Conservation (phyloP, 2,329 filamentous ascomycete genomes). For the Fusarium verrucosum region DNA sequence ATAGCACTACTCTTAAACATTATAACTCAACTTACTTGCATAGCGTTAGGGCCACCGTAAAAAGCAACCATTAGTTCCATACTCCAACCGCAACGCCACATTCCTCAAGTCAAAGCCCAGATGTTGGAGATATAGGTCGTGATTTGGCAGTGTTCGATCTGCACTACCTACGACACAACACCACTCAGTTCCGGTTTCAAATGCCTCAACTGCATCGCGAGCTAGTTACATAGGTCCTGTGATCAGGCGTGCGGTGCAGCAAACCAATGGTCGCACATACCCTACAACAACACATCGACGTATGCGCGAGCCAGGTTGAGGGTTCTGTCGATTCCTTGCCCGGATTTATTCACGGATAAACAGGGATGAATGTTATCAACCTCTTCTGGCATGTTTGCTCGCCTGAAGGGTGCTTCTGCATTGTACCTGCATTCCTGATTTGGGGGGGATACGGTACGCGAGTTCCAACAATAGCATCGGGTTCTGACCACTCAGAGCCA, state of each 20-base stretch:
- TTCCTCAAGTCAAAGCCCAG: constrained; percentile 9
- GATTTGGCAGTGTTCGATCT: neutral
- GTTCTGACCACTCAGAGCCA: neutral
- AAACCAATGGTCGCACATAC: neutral
- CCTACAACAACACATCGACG: neutral
- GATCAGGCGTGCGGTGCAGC: constrained; percentile 1
- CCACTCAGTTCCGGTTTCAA: constrained; percentile 5
- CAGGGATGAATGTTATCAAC: neutral
- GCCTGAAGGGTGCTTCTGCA: constrained; percentile 8
- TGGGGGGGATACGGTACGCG: neutral
- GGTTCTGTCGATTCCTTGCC: neutral
- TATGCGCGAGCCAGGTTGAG: neutral
- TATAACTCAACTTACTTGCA: constrained; percentile 34
- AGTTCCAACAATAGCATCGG: neutral
- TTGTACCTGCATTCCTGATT: constrained; percentile 2
- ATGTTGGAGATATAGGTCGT: constrained; percentile 12
- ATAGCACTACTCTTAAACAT: constrained; percentile 4
- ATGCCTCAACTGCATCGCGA: constrained; percentile 1
- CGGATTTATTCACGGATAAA: neutral
- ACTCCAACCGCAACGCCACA: constrained; percentile 24
- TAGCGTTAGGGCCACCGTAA: constrained; percentile 41
- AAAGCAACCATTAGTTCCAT: constrained; percentile 34
- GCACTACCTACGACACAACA: neutral
- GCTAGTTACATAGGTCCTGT: constrained; percentile 3
- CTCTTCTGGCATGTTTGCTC: constrained; percentile 6